Conservation (phyloP, 139 green algal species). For the Diplosphaera chodatii region DNA sequence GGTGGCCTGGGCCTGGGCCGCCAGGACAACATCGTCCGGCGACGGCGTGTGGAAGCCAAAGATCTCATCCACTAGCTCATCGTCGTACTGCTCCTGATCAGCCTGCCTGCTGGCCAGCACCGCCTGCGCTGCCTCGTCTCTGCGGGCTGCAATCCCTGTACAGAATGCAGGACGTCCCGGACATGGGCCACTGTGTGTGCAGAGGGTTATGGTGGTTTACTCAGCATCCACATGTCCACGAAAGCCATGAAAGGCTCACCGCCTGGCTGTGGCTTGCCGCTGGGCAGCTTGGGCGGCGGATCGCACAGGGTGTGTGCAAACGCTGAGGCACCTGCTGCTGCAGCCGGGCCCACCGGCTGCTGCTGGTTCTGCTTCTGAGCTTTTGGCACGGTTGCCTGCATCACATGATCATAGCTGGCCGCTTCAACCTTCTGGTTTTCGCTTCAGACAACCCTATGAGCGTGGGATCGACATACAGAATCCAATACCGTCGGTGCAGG, state of each 20-base stretch:
- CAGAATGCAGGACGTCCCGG: not conserved
- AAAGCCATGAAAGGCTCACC: slow-evolving; percentile 29
- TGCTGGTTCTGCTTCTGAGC: not conserved
- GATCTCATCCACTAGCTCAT: not conserved
- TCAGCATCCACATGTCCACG: too few species aligned
- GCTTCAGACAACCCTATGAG: too few species aligned
- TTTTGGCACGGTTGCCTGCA: too few species aligned
- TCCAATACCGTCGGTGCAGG: not conserved
- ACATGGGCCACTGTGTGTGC: not conserved
- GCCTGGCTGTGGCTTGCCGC: slow-evolving; percentile 46
- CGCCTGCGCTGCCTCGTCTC: not conserved
- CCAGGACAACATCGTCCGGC: slow-evolving; percentile 52
- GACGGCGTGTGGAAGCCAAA: slow-evolving; percentile 64
- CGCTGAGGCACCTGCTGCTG: slow-evolving; percentile 64
- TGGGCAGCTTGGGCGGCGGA: slow-evolving; percentile 35
- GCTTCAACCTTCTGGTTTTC: too few species aligned
- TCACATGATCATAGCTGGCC: too few species aligned
- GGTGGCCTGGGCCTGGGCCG: slow-evolving; percentile 26
- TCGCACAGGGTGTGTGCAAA: slow-evolving; percentile 53
- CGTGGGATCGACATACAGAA: not conserved
- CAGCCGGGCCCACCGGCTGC: slow-evolving; percentile 13
- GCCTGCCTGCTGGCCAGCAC: not conserved
- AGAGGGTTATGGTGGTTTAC: not conserved
- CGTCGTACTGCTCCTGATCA: not conserved
- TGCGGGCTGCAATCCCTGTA: not conserved